phyloP scores from a whole-genome alignment of 1,139 yeast genomes.

The Kluyveromyces sp. region DNA sequence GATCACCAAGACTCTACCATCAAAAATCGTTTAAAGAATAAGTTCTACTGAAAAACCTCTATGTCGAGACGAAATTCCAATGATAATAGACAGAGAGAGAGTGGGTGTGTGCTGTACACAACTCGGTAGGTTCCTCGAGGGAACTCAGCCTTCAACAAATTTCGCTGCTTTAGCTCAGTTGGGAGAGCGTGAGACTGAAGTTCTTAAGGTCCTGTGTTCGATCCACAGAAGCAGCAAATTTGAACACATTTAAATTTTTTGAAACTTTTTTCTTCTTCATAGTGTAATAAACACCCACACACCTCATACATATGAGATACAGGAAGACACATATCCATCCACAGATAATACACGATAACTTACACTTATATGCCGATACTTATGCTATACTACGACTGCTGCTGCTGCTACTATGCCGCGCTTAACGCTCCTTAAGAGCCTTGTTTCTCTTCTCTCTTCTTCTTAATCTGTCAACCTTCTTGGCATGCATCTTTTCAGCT shows the following conservation, averaged over 20 bases:
- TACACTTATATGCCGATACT: too few relatives aligned
- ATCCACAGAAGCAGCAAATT: constrained; percentile 75
- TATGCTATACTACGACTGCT: neutral
- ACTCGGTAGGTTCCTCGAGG: neutral
- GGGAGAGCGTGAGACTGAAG: constrained; percentile 25
- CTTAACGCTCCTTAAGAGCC: constrained; percentile 58
- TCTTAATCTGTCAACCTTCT: constrained; percentile 70
- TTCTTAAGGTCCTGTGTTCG: constrained; percentile 89
- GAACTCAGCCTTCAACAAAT: neutral
- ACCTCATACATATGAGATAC: neutral
- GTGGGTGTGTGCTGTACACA: too few relatives aligned
- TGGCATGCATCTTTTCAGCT: constrained; percentile 69
- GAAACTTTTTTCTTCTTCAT: constrained; percentile 4
- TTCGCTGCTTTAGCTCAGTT: constrained; percentile 22
- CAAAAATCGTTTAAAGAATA: too few relatives aligned
- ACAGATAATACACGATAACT: too few relatives aligned
- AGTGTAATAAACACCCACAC: neutral
- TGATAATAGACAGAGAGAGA: too few relatives aligned
- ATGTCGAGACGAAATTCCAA: too few relatives aligned
- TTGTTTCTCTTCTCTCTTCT: constrained; percentile 79
- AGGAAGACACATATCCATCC: neutral
- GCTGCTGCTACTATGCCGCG: neutral
- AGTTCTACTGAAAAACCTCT: too few relatives aligned
- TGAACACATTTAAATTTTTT: constrained; percentile 5
- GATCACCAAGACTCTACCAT: too few relatives aligned